Conservation (phyloP, 352 stramenopile genomes). For the Vaucheria bursata region DNA sequence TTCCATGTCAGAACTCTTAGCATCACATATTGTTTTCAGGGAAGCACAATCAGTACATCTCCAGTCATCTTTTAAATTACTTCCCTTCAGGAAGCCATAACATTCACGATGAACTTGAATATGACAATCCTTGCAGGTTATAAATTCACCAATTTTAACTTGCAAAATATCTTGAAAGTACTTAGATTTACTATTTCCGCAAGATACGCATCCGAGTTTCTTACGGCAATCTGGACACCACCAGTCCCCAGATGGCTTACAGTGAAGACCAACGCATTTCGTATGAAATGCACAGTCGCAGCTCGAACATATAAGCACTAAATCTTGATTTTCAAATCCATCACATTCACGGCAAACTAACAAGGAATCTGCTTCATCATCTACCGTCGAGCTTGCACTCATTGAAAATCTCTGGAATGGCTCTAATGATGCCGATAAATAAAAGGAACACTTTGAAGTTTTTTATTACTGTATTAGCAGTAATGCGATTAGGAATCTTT, state of each 20-base stretch:
- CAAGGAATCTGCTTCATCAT: too few species aligned
- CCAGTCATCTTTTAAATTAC: background rate
- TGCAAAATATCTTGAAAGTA: background rate
- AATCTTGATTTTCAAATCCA: too few species aligned
- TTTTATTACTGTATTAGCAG: too few species aligned
- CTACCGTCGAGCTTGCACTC: too few species aligned
- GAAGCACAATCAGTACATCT: background rate
- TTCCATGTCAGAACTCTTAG: background rate
- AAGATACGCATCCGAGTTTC: background rate
- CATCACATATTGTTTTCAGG: background rate
- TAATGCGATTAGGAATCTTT: too few species aligned
- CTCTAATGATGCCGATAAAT: too few species aligned
- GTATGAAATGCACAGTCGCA: slow-evolving; percentile 1
- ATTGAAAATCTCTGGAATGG: too few species aligned
- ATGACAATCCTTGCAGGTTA: background rate
- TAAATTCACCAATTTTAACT: background rate
- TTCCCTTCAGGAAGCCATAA: background rate
- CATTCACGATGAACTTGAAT: background rate
- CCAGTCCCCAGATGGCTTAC: background rate
- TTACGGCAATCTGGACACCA: background rate
- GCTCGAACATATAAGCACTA: too few species aligned
- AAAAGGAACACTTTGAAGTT: too few species aligned
- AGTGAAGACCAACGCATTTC: background rate
- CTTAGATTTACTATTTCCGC: background rate
- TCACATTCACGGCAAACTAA: too few species aligned